Conservation (phyloP, 352 stramenopile species). For the Thraustotheca clavata region DNA sequence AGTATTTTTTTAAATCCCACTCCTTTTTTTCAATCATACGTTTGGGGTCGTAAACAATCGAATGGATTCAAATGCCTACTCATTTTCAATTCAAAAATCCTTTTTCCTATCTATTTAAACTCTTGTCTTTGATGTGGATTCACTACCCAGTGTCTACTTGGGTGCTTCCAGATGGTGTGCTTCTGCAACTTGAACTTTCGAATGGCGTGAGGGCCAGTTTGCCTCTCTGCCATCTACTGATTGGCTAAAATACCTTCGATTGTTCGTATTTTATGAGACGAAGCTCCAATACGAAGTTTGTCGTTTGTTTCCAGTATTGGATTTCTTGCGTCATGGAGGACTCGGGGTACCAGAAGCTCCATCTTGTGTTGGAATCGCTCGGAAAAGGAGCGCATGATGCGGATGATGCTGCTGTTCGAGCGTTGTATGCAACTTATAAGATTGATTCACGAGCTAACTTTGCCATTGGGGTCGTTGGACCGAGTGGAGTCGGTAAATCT, state of each 20-base stretch:
- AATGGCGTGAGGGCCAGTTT: background rate
- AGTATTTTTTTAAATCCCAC: too few species aligned
- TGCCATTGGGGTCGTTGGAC: slow-evolving; percentile 1
- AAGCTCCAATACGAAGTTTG: slow-evolving; percentile 4
- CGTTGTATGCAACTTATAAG: background rate
- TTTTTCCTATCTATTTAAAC: too few species aligned
- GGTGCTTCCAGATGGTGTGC: background rate
- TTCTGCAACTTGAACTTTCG: slow-evolving; percentile 5
- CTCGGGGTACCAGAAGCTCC: slow-evolving; percentile 1
- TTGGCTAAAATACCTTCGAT: background rate
- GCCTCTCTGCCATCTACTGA: background rate
- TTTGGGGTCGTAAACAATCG: too few species aligned
- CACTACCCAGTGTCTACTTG: too few species aligned
- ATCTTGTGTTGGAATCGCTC: background rate
- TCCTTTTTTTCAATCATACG: too few species aligned
- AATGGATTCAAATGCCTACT: too few species aligned
- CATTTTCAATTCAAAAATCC: too few species aligned
- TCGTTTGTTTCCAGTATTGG: slow-evolving; percentile 17
- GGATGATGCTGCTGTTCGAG: background rate
- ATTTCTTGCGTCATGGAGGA: slow-evolving; percentile 7
- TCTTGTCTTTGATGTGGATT: too few species aligned
- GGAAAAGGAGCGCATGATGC: background rate
- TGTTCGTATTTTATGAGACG: slow-evolving; percentile 4
- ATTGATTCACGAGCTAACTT: background rate
- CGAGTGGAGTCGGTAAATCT: slow-evolving; percentile 13